Evolutionary conservation across 2,329 filamentous ascomycete genomes (phyloP), one percentile per base, ranked within the genome.

Genomic region (Alternaria brassicae): DNA sequence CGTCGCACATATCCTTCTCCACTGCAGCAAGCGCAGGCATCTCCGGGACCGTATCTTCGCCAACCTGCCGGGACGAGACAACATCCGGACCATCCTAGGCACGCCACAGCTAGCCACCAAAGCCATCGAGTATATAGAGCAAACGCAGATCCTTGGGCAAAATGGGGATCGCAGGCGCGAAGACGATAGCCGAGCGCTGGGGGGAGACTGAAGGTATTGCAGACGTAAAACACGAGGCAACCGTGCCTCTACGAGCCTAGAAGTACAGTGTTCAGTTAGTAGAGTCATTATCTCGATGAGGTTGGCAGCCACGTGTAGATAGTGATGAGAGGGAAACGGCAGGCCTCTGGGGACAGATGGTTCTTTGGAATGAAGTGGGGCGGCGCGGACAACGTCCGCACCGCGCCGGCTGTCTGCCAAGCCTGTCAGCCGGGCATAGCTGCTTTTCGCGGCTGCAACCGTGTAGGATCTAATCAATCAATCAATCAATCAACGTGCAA

Each of bases 121-220:
- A 65, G 57, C 62, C 28, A 63, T 61, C 57, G 4, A 65, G 48
- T 61, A 48, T 59, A 28, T 67, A 53, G 59, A 67, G 42, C 56
- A 67, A 44, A 62, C 59, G 63, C 56, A 63, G 64, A 68, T 67
- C 60, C 58, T 68, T 65, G 49, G 63, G 62, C 54, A 68, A 60
- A 53, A 40, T 56, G 34, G 60, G 57, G 63, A 64, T 61, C 52
- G 30, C 15, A 58, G 52, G 25, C 32, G 36, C 25, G 56, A n/a
- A 57, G 44, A 66, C 49, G 23, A 60, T 19, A 64, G 60, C 62
- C 23, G 7, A 40, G 19, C 37, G 37, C 37, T 40, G 17, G 37
- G 19, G 19, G 19, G 37, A 40, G 34, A 67, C 60, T 65, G 45
- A 49, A 65, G 58, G 53, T 62, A 64, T 61, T 37, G 44, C 53